Percentiles rank a stretch among this genome's conserved stretches.
phyloP scores from a whole-genome alignment of 306 rosid genomes.

The Castanea crenata region DNA sequence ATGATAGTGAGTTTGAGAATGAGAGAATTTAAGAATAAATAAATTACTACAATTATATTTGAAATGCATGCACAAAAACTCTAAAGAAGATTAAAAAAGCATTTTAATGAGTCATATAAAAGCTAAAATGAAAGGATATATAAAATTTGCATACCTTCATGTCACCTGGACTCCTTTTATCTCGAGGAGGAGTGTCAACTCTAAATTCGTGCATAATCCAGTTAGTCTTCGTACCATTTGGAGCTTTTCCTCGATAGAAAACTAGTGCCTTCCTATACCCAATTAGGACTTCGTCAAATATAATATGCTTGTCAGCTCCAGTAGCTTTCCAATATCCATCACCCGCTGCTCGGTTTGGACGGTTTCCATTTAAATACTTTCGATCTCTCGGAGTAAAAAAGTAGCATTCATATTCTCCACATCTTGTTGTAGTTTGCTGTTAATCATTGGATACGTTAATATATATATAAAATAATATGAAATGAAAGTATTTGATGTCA shows the following conservation, averaged over 20 bases:
- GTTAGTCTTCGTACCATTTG: neutral
- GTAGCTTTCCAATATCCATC: constrained; percentile 17
- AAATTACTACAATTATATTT: neutral
- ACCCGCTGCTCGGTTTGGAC: neutral
- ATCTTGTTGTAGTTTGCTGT: neutral
- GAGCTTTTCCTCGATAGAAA: neutral
- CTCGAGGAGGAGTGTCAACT: neutral
- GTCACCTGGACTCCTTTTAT: neutral
- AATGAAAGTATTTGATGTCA: too few relatives aligned
- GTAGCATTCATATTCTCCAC: constrained; percentile 8
- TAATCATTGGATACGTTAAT: neutral
- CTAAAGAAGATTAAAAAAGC: too few relatives aligned
- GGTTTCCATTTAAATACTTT: neutral
- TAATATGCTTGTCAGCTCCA: neutral
- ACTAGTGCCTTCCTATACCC: constrained; percentile 3
- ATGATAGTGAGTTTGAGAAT: neutral
- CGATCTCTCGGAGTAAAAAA: constrained; percentile 1
- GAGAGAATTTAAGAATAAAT: neutral
- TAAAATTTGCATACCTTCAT: neutral
- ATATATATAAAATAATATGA: too few relatives aligned
- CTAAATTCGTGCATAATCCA: constrained; percentile 14
- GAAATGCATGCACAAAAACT: too few relatives aligned
- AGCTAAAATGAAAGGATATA: too few relatives aligned
- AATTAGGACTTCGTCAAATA: neutral
- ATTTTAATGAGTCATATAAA: too few relatives aligned